phyloP scores from a whole-genome alignment of 1,284 basidiomycete species.

The Stygiomarasmius scandens region DNA sequence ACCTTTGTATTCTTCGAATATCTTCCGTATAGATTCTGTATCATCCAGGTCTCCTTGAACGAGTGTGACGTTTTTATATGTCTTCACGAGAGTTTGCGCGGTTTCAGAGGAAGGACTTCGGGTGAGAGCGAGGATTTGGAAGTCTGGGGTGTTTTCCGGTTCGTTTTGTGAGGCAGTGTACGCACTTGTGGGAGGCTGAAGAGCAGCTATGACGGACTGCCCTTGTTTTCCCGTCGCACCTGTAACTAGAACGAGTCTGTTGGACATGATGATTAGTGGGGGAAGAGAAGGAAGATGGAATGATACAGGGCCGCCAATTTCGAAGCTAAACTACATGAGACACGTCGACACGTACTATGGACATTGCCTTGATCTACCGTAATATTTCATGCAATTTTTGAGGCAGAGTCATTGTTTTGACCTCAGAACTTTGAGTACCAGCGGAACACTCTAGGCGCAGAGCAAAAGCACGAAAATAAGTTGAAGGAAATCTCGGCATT shows the following conservation, averaged over 20 bases:
- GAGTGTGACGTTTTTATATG: neutral
- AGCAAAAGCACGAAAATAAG: too few relatives aligned
- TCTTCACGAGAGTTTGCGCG: neutral
- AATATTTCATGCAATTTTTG: too few relatives aligned
- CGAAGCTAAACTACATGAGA: too few relatives aligned
- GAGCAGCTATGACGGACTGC: neutral
- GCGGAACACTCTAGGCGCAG: too few relatives aligned
- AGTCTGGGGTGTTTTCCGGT: neutral
- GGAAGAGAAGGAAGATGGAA: neutral
- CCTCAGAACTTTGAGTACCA: too few relatives aligned
- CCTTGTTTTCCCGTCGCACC: conserved; percentile 2
- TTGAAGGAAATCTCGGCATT: too few relatives aligned
- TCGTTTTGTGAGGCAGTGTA: too few relatives aligned
- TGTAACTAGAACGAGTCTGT: neutral
- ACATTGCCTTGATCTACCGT: too few relatives aligned
- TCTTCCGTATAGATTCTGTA: neutral
- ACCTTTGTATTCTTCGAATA: conserved; percentile 24
- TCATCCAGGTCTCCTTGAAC: conserved; percentile 8
- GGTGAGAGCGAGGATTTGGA: conserved; percentile 1
- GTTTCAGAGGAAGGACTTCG: neutral
- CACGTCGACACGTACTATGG: too few relatives aligned
- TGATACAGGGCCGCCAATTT: too few relatives aligned
- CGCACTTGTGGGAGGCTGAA: neutral
- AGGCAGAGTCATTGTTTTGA: too few relatives aligned
- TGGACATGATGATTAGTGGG: neutral